Evolutionary conservation across 2,329 filamentous ascomycete genomes (phyloP), one percentile per base, ranked within the genome.

Genomic region (Stemphylium beticola): DNA sequence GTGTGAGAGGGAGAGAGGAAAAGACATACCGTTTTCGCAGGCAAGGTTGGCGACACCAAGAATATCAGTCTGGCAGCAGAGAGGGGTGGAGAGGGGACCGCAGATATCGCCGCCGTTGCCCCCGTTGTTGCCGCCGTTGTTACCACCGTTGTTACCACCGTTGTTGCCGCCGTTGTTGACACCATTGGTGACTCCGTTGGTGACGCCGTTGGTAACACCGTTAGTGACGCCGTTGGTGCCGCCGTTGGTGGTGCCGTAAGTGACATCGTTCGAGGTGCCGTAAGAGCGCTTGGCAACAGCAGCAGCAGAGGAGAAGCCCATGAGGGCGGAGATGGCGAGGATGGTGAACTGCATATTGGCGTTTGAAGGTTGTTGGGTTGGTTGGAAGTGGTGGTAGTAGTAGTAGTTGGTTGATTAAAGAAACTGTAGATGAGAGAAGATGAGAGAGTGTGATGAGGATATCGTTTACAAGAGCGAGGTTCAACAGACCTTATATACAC

Each of bases 11-110:
- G n/a, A 32, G n/a, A 4, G 14, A 17, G 4, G 22, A 9, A 24
- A 4, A 4, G 32, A 55, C 60, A 2, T 57, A 66, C 63, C 55
- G 22, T 60, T 64, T 4, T 51, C 57, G 44, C 63, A 66, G 53
- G 58, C 57, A 42, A 64, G 33, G 34, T 65, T 58, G 1, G 54
- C 53, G 31, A 61, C 55, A 20, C 63, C 63, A 2, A 58, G 42
- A 4, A 63, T 39, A 26, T 58, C 57, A 12, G 60, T 54, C n/a
- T 64, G 57, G 55, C 63, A 66, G 55, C 63, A 66, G 4, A 60
- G 41, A 17, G 59, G 61, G 6, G 59, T 60, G 10, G 50, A 17
- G 24, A 61, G 43, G 2, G 31, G 24, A 22, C 63, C 60, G 49
- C 63, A 66, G 49, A 64, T 49, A n/a, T 49, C 53, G 36, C 34